phyloP scores from a whole-genome alignment of 768 basidiomycete species.

The Flagelloscypha sp. region DNA sequence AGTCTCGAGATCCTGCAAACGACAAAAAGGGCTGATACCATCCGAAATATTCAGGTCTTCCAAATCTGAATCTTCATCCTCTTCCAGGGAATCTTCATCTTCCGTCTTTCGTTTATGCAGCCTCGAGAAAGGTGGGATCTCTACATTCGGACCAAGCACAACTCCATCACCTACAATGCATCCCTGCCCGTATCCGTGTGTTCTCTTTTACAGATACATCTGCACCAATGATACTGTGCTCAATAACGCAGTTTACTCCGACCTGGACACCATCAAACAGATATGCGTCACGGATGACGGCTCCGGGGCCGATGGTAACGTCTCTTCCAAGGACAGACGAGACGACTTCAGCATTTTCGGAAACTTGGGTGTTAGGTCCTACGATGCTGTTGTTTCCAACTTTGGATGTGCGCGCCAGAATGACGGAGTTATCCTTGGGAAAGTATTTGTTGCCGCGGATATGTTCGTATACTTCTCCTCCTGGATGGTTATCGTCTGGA shows the following conservation, averaged over 20 bases:
- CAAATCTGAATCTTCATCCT: slow-evolving; percentile 22
- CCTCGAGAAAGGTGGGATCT: slow-evolving; percentile 60
- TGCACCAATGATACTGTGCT: slow-evolving; percentile 74
- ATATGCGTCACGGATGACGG: slow-evolving; percentile 67
- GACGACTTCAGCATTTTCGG: slow-evolving; percentile 55
- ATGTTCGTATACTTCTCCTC: slow-evolving; percentile 76
- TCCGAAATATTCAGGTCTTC: slow-evolving; percentile 20
- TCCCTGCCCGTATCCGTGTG: slow-evolving; percentile 60
- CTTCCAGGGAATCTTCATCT: slow-evolving; percentile 26
- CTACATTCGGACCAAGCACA: slow-evolving; percentile 63
- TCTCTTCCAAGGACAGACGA: slow-evolving; percentile 74
- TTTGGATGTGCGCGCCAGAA: slow-evolving; percentile 83
- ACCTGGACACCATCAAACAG: slow-evolving; percentile 74
- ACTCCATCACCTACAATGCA: slow-evolving; percentile 81
- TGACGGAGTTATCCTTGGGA: slow-evolving; percentile 66
- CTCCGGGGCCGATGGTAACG: slow-evolving; percentile 65
- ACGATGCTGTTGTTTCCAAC: slow-evolving; percentile 79
- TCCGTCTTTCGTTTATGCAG: slow-evolving; percentile 45
- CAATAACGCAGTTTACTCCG: slow-evolving; percentile 62
- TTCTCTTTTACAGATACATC: slow-evolving; percentile 65
- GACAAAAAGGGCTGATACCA: slow-evolving; percentile 8
- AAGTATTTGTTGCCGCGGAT: slow-evolving; percentile 85
- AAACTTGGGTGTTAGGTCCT: slow-evolving; percentile 65
- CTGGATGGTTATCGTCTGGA: slow-evolving; percentile 88
- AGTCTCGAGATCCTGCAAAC: neutral